Percentiles rank a stretch among this genome's conserved stretches.
Conservation (phyloP, 1,139 yeast genomes). For the Schwanniomyces etchellsii region DNA sequence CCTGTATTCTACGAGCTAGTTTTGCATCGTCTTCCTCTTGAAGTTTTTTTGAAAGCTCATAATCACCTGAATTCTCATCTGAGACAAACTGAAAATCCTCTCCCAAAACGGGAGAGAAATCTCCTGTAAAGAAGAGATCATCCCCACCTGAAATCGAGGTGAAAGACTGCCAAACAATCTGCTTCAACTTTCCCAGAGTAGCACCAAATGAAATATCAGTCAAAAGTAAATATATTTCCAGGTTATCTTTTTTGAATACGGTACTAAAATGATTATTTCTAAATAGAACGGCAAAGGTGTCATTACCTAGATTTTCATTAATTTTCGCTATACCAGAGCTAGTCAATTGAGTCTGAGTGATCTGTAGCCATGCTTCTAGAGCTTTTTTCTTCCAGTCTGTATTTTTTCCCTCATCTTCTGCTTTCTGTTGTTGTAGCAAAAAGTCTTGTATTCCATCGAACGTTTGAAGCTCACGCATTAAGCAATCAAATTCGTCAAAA, state of each 20-base stretch:
- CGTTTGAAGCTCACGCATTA: conserved; percentile 25
- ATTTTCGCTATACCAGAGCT: conserved; percentile 50
- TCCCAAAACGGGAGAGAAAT: conserved; percentile 41
- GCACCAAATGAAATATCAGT: conserved; percentile 64
- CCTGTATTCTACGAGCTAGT: conserved; percentile 43
- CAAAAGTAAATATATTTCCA: conserved; percentile 53
- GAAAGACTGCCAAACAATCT: conserved; percentile 74
- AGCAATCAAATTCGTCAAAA: conserved; percentile 14
- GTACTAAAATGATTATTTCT: conserved; percentile 84
- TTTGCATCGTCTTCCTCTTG: conserved; percentile 61
- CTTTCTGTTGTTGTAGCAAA: conserved; percentile 10
- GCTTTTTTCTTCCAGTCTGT: conserved; percentile 12
- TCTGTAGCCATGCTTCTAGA: conserved; percentile 36
- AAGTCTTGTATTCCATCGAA: conserved; percentile 45
- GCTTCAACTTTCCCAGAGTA: conserved; percentile 19
- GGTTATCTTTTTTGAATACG: conserved; percentile 46
- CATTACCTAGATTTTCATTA: conserved; percentile 30
- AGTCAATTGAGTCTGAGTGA: conserved; percentile 69
- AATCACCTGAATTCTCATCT: conserved; percentile 27
- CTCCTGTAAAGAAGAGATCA: conserved; percentile 63
- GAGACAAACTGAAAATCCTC: conserved; percentile 13
- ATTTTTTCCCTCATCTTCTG: conserved; percentile 3
- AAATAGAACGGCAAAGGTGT: conserved; percentile 59
- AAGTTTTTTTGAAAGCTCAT: conserved; percentile 42
- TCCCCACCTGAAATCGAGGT: conserved; percentile 59